Percentiles rank a stretch among this genome's conserved stretches.
These are phyloP conservation scores for Hirschioporus abietinus DNA, from an alignment of 768 basidiomycete species.

Conservation along the genomic window DNA sequence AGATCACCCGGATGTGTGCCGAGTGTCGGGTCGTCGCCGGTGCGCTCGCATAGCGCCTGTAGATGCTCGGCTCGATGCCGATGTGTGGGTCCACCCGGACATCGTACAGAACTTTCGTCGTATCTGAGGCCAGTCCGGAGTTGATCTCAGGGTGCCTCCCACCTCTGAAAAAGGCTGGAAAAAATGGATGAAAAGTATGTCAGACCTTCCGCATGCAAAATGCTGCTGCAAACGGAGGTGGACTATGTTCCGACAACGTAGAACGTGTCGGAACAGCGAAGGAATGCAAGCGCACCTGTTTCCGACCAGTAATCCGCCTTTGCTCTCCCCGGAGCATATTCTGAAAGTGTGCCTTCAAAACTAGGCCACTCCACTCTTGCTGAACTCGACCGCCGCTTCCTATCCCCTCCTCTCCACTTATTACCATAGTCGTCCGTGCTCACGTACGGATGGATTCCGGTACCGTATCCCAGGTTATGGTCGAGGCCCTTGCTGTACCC, in stretches of 20 bases:
- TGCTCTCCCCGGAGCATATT: neutral
- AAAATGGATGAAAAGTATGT: slow-evolving; percentile 10
- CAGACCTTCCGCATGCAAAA: neutral
- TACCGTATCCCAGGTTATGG: neutral
- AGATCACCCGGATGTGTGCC: slow-evolving; percentile 44
- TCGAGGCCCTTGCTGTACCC: neutral
- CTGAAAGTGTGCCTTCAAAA: neutral
- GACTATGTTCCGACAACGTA: neutral
- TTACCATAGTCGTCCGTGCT: neutral
- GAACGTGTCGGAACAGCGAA: slow-evolving; percentile 1
- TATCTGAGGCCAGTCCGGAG: slow-evolving; percentile 47
- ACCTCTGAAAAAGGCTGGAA: neutral
- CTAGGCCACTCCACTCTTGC: neutral
- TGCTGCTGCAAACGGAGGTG: neutral
- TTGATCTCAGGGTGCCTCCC: slow-evolving; percentile 46
- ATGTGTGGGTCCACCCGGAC: slow-evolving; percentile 36
- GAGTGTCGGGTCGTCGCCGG: slow-evolving; percentile 31
- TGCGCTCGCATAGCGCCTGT: slow-evolving; percentile 31
- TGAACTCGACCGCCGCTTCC: neutral
- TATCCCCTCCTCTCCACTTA: neutral
- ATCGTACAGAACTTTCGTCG: slow-evolving; percentile 46
- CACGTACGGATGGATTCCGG: neutral
- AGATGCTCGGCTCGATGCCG: slow-evolving; percentile 38
- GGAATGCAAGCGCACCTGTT: neutral
- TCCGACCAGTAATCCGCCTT: neutral